Percentiles rank a stretch among this genome's conserved stretches.
Evolutionary conservation across 2,329 filamentous ascomycete species (phyloP).

Genomic region (Verticillium tricorpus): DNA sequence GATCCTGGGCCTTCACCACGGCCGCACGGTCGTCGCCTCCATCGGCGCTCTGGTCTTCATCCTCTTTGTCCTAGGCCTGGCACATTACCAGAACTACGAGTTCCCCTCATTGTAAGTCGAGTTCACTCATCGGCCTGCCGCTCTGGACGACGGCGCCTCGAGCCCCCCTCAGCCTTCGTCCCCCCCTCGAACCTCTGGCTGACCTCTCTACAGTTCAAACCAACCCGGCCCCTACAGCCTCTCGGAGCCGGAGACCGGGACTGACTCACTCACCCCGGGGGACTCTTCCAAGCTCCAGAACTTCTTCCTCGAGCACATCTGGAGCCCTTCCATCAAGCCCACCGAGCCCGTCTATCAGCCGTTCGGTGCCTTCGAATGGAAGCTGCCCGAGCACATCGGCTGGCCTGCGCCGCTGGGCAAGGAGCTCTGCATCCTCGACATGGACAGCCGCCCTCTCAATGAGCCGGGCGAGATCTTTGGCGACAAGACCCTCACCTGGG

Average conservation of each 20-base stretch:
- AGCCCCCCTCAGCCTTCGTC: background rate
- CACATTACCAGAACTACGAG: constrained; percentile 24
- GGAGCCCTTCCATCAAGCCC: constrained; percentile 22
- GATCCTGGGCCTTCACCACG: background rate
- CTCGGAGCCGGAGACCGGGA: constrained; percentile 10
- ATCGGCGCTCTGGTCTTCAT: constrained; percentile 26
- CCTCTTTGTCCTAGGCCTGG: constrained; percentile 24
- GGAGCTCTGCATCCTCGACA: constrained; percentile 39
- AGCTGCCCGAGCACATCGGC: constrained; percentile 20
- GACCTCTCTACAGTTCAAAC: background rate
- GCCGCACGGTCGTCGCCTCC: constrained; percentile 19
- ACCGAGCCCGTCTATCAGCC: constrained; percentile 20
- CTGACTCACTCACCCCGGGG: background rate
- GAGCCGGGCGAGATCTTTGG: constrained; percentile 30
- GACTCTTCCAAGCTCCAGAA: constrained; percentile 18
- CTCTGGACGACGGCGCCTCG: background rate
- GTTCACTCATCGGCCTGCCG: background rate
- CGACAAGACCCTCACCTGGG: constrained; percentile 28
- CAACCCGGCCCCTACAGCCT: constrained; percentile 8
- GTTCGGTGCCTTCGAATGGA: constrained; percentile 26
- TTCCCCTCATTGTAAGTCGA: constrained; percentile 14
- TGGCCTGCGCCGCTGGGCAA: constrained; percentile 29
- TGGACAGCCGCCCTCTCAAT: constrained; percentile 36
- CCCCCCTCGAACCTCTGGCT: background rate
- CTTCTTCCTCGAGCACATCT: constrained; percentile 26